phyloP scores from a whole-genome alignment of 805 yeast genomes.

The Hanseniaspora lachancei region DNA sequence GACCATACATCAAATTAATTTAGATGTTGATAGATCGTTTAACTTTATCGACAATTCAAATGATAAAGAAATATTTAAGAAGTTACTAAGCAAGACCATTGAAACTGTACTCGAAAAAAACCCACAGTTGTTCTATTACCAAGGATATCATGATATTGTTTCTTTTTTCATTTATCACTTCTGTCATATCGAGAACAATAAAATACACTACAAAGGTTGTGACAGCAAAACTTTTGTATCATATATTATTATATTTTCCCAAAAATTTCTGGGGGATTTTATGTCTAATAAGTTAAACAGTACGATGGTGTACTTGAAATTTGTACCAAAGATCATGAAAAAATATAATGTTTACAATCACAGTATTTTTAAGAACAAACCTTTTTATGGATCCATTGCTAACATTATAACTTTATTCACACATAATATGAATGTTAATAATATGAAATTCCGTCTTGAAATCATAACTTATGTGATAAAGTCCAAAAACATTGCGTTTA shows the following conservation, averaged over 20 bases:
- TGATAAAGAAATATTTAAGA: slow-evolving; percentile 19
- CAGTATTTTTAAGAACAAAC: slow-evolving; percentile 22
- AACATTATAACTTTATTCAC: slow-evolving; percentile 65
- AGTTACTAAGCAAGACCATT: slow-evolving; percentile 30
- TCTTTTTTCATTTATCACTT: slow-evolving; percentile 49
- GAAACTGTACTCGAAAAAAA: slow-evolving; percentile 43
- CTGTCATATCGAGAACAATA: slow-evolving; percentile 12
- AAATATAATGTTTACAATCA: slow-evolving; percentile 34
- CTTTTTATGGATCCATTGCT: slow-evolving; percentile 58
- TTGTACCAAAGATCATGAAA: slow-evolving; percentile 52
- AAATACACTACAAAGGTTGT: neutral
- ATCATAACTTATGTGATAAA: neutral
- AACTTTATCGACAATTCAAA: slow-evolving; percentile 23
- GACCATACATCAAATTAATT: slow-evolving; percentile 44
- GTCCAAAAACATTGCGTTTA: slow-evolving; percentile 24
- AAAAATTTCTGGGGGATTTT: slow-evolving; percentile 59
- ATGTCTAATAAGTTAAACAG: slow-evolving; percentile 61
- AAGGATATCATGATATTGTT: slow-evolving; percentile 85
- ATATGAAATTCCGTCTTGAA: neutral
- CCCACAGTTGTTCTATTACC: slow-evolving; percentile 65
- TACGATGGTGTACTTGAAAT: slow-evolving; percentile 48
- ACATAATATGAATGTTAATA: slow-evolving; percentile 41
- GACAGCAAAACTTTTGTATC: neutral
- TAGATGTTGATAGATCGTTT: slow-evolving; percentile 69
- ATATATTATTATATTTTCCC: slow-evolving; percentile 40